phyloP scores from a whole-genome alignment of 805 yeast genomes.

The Lipomyces orientalis region DNA sequence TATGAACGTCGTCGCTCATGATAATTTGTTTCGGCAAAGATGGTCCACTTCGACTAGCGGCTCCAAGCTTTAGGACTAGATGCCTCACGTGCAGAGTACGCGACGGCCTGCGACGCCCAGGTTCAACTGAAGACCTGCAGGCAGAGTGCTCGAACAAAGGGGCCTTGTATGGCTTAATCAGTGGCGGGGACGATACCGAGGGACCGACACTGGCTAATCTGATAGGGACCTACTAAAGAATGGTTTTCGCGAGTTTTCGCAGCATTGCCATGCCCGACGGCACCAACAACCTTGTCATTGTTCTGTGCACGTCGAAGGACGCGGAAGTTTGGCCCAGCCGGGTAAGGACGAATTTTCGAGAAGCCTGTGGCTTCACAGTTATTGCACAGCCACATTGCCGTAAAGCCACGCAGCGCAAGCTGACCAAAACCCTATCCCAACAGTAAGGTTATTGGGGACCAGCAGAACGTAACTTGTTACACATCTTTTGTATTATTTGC shows the following conservation, averaged over 20 bases:
- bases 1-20: not conserved
- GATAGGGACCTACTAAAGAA: not conserved
- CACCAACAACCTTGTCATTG: not conserved
- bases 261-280: not conserved
- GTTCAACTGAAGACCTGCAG: not conserved
- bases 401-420: no score
- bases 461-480: no score
- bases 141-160: not conserved
- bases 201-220: not conserved
- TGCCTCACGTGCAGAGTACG: not conserved
- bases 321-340: conserved; percentile 8
- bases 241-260: not conserved
- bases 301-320: conserved; percentile 2
- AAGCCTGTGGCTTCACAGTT: not conserved
- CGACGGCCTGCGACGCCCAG: not conserved
- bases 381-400: not conserved
- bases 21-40: not conserved
- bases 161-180: not conserved
- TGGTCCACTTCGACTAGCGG: not conserved
- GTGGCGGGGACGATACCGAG: not conserved
- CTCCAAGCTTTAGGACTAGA: not conserved
- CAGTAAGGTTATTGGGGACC: no score
- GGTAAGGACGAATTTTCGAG: conserved; percentile 15
- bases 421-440: no score
- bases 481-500: no score